phyloP scores from a whole-genome alignment of 1,284 basidiomycete species.

The Moesziomyces sp. region DNA sequence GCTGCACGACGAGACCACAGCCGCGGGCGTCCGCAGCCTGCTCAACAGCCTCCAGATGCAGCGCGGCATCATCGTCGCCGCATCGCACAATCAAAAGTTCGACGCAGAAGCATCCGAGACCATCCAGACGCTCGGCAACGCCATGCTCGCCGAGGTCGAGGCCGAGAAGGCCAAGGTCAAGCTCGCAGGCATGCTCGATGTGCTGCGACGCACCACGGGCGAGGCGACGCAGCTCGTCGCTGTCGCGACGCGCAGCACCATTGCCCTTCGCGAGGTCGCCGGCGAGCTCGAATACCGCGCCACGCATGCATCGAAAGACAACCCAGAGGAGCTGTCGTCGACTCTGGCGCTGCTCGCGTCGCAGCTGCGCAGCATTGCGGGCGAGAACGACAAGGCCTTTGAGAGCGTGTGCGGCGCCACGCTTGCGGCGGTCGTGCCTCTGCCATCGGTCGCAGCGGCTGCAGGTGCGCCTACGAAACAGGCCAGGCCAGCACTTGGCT shows the following conservation, averaged over 20 bases:
- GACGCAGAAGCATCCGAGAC: constrained; percentile 79
- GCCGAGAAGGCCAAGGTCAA: constrained; percentile 77
- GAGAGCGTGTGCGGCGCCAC: constrained; percentile 72
- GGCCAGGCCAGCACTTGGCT: constrained; percentile 8
- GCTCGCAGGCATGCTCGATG: constrained; percentile 76
- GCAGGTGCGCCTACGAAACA: background rate
- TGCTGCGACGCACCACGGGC: constrained; percentile 76
- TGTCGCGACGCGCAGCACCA: constrained; percentile 81
- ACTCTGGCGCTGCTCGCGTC: constrained; percentile 64
- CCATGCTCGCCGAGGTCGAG: constrained; percentile 79
- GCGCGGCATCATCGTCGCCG: constrained; percentile 81
- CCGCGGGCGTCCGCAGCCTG: constrained; percentile 76
- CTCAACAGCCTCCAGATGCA: constrained; percentile 82
- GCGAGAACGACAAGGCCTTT: constrained; percentile 74
- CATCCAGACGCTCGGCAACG: constrained; percentile 78
- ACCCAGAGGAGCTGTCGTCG: constrained; percentile 71
- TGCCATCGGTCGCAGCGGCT: background rate
- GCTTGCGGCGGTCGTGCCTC: constrained; percentile 69
- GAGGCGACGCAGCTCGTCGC: constrained; percentile 78
- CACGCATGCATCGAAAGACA: constrained; percentile 68
- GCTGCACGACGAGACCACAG: constrained; percentile 75
- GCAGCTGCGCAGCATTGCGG: constrained; percentile 47
- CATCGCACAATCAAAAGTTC: constrained; percentile 80
- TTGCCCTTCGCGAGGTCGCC: constrained; percentile 78
- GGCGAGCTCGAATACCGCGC: constrained; percentile 72